Percentiles rank a stretch among this genome's conserved stretches.
Evolutionary conservation across 2,329 filamentous ascomycete genomes (phyloP).

Genomic region (Bisporella sp.): DNA sequence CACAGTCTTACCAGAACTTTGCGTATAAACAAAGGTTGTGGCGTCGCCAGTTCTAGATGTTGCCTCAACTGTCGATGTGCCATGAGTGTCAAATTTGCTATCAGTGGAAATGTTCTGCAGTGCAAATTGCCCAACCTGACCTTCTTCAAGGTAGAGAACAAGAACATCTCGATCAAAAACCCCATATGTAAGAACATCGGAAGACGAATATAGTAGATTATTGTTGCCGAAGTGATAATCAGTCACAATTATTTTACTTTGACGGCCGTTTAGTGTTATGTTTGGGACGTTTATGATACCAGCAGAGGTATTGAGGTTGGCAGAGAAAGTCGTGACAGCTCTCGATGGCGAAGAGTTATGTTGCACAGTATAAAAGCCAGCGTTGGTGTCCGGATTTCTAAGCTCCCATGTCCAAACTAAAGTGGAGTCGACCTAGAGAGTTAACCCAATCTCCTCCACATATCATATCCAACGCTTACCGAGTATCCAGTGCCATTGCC

Average conservation of each 20-base stretch:
- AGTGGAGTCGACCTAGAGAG: slow-evolving; percentile 25
- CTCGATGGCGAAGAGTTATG: slow-evolving; percentile 39
- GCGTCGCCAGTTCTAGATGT: slow-evolving; percentile 21
- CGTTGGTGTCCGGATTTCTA: slow-evolving; percentile 38
- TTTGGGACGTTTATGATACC: slow-evolving; percentile 36
- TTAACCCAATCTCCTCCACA: not conserved
- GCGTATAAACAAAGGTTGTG: slow-evolving; percentile 38
- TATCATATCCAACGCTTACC: slow-evolving; percentile 12
- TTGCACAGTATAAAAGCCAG: slow-evolving; percentile 43
- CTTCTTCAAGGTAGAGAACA: slow-evolving; percentile 41
- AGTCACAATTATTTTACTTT: slow-evolving; percentile 47
- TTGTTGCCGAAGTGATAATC: slow-evolving; percentile 42
- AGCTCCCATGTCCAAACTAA: slow-evolving; percentile 44
- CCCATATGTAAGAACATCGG: slow-evolving; percentile 41
- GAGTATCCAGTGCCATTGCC: slow-evolving; percentile 46
- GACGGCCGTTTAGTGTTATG: slow-evolving; percentile 42
- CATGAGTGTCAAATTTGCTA: slow-evolving; percentile 35
- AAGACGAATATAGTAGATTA: slow-evolving; percentile 42
- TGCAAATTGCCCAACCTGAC: slow-evolving; percentile 42
- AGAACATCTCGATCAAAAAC: slow-evolving; percentile 39
- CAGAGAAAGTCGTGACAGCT: slow-evolving; percentile 37
- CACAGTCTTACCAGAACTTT: slow-evolving; percentile 37
- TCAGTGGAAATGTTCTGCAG: slow-evolving; percentile 32
- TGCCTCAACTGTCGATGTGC: slow-evolving; percentile 29
- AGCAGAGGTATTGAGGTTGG: slow-evolving; percentile 39